Evolutionary conservation across 2,329 filamentous ascomycete genomes (phyloP).

Genomic region (Diaporthe australafricana): DNA sequence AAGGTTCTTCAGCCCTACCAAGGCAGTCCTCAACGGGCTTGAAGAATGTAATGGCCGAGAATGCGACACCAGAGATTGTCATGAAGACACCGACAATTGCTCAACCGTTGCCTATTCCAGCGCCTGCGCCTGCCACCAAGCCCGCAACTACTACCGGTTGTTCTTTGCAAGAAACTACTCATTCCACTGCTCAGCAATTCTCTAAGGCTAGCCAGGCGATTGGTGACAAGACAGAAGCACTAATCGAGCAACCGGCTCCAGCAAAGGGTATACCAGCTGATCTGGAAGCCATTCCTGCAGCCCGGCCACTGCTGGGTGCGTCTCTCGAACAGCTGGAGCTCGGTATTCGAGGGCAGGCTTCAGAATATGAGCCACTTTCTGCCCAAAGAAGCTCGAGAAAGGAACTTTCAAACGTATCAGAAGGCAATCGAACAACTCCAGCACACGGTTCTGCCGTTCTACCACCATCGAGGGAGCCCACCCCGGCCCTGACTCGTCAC

Average conservation of each 20-base stretch:
- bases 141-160: background rate
- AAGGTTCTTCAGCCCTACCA: background rate
- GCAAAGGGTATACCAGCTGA: background rate
- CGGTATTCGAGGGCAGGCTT: background rate
- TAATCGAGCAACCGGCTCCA: background rate
- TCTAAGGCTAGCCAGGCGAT: background rate
- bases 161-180: background rate
- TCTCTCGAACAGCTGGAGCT: background rate
- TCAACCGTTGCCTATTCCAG: background rate
- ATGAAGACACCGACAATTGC: background rate
- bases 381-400: background rate
- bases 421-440: background rate
- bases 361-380: background rate
- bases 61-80: too few relatives aligned
- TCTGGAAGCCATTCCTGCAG: too few relatives aligned
- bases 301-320: background rate
- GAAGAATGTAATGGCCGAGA: background rate
- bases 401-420: background rate
- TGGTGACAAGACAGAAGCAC: background rate
- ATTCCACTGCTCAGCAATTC: background rate
- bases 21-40: background rate
- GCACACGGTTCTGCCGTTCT: background rate
- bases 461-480: too few relatives aligned
- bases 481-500: too few relatives aligned
- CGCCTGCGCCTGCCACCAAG: background rate